Evolutionary conservation across 1,139 yeast genomes (phyloP), one percentile per base, ranked within the genome.

Genomic region (Candida labiduridarum): DNA sequence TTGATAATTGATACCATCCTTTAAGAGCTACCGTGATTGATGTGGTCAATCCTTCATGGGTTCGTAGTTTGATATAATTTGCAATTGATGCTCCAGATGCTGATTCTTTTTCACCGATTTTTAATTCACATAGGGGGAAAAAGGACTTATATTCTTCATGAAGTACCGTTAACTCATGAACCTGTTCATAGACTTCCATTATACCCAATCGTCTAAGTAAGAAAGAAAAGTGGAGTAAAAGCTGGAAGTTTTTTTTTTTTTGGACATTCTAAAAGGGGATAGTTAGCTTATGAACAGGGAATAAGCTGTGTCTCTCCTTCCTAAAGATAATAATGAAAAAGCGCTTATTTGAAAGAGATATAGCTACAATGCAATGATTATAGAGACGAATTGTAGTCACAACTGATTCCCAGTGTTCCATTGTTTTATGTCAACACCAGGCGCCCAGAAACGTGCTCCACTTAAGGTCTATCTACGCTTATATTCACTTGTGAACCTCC

Each of bases 371-470:
- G 16, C 19, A 34, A 15, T 4, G 12, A 7, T 9, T 27, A 30
- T 7, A 31, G 27, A n/a, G 11, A 27, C n/a, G 51, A 59, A 52
- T 69, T 76, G 68, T 76, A 74, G 80, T 66, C 79, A 72, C 80
- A 76, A 76, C 81, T 76, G 81, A 76, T 76, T 76, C 81, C 81
- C 80, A 76, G 68, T 73, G 73, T 72, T 68, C 76, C 80, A 76
- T 65, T 53, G 52, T 58, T 38, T 56, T 54, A 38, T 62, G 77
- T 76, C 81, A 75, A 74, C 74, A 75, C 66, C 81, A 68, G 81
- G 81, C 80, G 81, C 81, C 81, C 81, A 76, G 81, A 68, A 76
- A 76, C 80, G 80, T 76, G 79, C 80, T 71, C 77, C 78, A 57
- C 53, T 50, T 59, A 45, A 55, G 72, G 71, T 74, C 65, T 45